These are phyloP conservation scores for Mycena crocata DNA, from an alignment of 768 basidiomycete genomes.

Conservation along the genomic window DNA sequence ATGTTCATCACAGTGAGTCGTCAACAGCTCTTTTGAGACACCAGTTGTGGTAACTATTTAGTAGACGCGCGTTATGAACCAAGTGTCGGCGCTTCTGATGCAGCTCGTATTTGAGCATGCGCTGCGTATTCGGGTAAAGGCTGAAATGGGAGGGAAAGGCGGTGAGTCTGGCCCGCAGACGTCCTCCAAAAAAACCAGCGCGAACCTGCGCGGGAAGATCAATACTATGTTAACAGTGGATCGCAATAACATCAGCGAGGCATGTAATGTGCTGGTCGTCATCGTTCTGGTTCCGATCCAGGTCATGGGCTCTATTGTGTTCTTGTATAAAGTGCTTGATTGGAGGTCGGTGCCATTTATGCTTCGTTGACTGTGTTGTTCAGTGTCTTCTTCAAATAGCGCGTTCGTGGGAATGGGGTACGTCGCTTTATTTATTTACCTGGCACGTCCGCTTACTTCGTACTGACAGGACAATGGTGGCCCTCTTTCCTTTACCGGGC, in stretches of 20 bases:
- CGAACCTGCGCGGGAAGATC: constrained; percentile 75
- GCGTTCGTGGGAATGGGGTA: constrained; percentile 2
- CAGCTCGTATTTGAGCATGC: constrained; percentile 58
- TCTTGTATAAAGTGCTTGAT: constrained; percentile 59
- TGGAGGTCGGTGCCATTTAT: constrained; percentile 52
- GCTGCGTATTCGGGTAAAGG: constrained; percentile 74
- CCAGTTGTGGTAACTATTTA: constrained; percentile 43
- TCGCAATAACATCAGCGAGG: constrained; percentile 19
- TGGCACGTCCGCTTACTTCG: background rate
- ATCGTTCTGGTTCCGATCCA: constrained; percentile 49
- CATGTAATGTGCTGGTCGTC: constrained; percentile 4
- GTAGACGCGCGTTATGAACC: constrained; percentile 58
- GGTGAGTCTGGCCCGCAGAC: background rate
- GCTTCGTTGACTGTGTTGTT: background rate
- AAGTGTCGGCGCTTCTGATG: constrained; percentile 57
- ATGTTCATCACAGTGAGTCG: constrained; percentile 55
- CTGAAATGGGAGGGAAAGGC: constrained; percentile 40
- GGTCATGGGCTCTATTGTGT: constrained; percentile 49
- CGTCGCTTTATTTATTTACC: background rate
- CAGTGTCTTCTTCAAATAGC: background rate
- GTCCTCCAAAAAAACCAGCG: constrained; percentile 25
- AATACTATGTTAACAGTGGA: constrained; percentile 82
- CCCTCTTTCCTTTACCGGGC: constrained; percentile 68
- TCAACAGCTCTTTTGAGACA: constrained; percentile 27
- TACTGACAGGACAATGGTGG: constrained; percentile 11